Base-by-base conservation (phyloP, 768 basidiomycete species). In the Suillus spraguei region DNA sequence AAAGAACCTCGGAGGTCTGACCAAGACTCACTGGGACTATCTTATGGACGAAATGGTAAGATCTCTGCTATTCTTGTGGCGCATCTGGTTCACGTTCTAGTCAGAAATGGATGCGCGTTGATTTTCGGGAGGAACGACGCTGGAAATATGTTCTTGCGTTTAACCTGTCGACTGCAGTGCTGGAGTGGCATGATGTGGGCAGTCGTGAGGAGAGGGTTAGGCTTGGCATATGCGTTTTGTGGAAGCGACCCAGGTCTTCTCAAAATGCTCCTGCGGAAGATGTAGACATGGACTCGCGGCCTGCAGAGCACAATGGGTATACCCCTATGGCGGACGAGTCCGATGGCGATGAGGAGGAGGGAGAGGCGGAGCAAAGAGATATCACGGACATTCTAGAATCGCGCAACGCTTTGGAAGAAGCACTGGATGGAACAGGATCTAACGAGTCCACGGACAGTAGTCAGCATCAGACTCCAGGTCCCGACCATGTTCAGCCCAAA, bases 71-170 rank as follows among this genome's bases (percentile, higher is more conserved):
- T 14, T 66, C 50, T 52, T 58, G 28, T 16, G 35, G 33, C 55
- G 11, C 44, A 47, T 22, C 58, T 49, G 39, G 63, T 54, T 47
- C 59, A 54, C n/a, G 28, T 41, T 50, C 54, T 65, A 24, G 44
- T 58, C 67, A 95, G 96, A 94, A 91, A 85, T 99, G 97, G 97
- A 90, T 99, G 86, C 91, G 94, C 33, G 85, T 86, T 42, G 97
- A 99, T 73, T 98, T 97, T 68, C 88, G 92, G 22, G 96, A 99
- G 75, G 97, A 99, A 71, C 83, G 92, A 46, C 87, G 84, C 69
- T 99, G 95, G 95, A 99, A 99, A 74, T 78, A 91, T 49, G 88
- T 89, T 2, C 72, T 93, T 33, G 97, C 97, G 0, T 90, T 89
- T 71, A 89, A 89, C 63, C 75, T 99, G 35, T 91, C 94, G 1